Conservation (phyloP, 2,329 filamentous ascomycete species). For the Nannizziopsis arthrosporioides region DNA sequence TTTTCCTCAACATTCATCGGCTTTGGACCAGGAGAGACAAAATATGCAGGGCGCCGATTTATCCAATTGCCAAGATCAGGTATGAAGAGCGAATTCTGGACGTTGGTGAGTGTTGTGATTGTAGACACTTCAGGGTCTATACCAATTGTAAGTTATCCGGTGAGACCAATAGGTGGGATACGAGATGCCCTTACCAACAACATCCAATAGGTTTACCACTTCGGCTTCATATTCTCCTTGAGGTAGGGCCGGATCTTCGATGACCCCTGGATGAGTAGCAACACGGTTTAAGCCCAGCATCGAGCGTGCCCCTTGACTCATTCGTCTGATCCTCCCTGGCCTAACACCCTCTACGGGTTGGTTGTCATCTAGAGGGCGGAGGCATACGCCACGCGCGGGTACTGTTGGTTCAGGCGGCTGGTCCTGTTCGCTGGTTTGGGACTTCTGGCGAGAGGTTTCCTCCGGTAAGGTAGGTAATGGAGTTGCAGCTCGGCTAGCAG, state of each 20-base stretch:
- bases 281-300: conserved; percentile 6
- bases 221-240: conserved; percentile 46
- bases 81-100: conserved; percentile 80
- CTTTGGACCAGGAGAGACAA: conserved; percentile 41
- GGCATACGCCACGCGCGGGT: background rate
- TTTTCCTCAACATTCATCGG: conserved; percentile 11
- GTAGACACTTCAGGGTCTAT: conserved; percentile 73
- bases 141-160: conserved; percentile 9
- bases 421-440: conserved; percentile 1
- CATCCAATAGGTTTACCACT: conserved; percentile 57
- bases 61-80: conserved; percentile 65
- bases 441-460: conserved; percentile 21
- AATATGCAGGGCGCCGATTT: conserved; percentile 69
- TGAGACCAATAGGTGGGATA: background rate
- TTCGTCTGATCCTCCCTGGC: conserved; percentile 8
- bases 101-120: conserved; percentile 71
- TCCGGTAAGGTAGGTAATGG: conserved; percentile 27
- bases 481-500: conserved; percentile 15
- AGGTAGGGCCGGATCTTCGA: conserved; percentile 17
- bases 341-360: background rate
- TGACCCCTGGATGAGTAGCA: conserved; percentile 6
- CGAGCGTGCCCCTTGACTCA: conserved; percentile 7
- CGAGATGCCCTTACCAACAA: conserved; percentile 45
- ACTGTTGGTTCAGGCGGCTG: background rate
- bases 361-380: conserved; percentile 10